phyloP scores from a whole-genome alignment of 2,329 filamentous ascomycete species.

The Colletotrichum noveboracense region DNA sequence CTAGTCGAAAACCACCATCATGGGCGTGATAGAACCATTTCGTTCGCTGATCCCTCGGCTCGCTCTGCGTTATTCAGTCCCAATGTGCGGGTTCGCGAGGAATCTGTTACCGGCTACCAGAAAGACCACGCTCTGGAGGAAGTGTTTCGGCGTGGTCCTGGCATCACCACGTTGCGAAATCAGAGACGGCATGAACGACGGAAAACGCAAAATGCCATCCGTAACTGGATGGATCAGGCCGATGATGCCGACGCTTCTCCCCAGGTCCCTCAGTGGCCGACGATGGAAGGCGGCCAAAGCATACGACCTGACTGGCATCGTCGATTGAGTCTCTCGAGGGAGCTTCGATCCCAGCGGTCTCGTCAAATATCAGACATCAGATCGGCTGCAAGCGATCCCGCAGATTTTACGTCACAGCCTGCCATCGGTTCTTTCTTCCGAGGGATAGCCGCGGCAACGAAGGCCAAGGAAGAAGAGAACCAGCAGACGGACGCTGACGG shows the following conservation, averaged over 20 bases:
- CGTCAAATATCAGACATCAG: conserved; percentile 60
- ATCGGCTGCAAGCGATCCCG: conserved; percentile 68
- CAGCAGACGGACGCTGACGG: conserved; percentile 83
- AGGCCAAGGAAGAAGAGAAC: conserved; percentile 43
- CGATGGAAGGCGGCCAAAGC: conserved; percentile 46
- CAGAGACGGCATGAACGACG: conserved; percentile 68
- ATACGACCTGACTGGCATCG: conserved; percentile 51
- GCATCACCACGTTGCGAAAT: conserved; percentile 64
- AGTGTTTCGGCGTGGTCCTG: conserved; percentile 80
- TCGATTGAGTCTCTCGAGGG: conserved; percentile 58
- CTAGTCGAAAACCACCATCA: conserved; percentile 75
- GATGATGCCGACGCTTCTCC: conserved; percentile 54
- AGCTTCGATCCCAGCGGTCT: conserved; percentile 48
- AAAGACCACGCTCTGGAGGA: conserved; percentile 92
- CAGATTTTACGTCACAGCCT: conserved; percentile 58
- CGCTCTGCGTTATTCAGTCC: conserved; percentile 75
- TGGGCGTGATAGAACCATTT: conserved; percentile 53
- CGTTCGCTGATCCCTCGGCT: conserved; percentile 61
- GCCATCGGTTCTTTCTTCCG: conserved; percentile 19
- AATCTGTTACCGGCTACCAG: conserved; percentile 85
- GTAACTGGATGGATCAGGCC: conserved; percentile 86
- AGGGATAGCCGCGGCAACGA: conserved; percentile 15
- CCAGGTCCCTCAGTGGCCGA: conserved; percentile 53
- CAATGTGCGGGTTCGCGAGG: conserved; percentile 75
- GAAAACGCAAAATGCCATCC: conserved; percentile 81